Evolutionary conservation across 192 early-diverging fungal species (phyloP), one percentile per base, ranked within the genome.

Genomic region (Coemansia sp.): DNA sequence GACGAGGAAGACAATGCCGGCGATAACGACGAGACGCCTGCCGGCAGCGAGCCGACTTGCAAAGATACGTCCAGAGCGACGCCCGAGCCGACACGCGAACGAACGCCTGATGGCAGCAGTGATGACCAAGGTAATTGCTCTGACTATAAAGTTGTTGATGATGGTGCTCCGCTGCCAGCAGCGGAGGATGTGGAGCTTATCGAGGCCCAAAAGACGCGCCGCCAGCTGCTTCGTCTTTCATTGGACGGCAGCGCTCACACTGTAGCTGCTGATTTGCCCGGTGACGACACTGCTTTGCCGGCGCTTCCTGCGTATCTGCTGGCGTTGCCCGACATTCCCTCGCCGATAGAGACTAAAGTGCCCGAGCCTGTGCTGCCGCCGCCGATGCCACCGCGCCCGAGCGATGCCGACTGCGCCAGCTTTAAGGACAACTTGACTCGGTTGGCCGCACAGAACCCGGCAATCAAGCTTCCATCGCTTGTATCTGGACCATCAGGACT

Each of bases 81-180:
- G 2, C 31, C 31, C 31, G 31, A 34, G 31, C 5, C 7, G 23
- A 10, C n/a, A 31, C 17, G 31, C 20, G 47, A 48, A 18, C 47
- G n/a, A 8, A n/a, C 47, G 47, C 47, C 47, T 37, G 21, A 17
- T 20, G 56, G 8, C 56, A 28, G 26, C 53, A 55, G 53, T 18
- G 53, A 55, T 48, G 70, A 72, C 25, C 60, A 73, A 62, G 70
- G 70, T 66, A 63, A 70, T 58, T 63, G 58, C 56, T 47, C 70
- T 62, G 70, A 73, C 58, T 59, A 47, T 59, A 42, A 42, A 44
- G 63, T 52, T 60, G 57, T 50, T 51, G 69, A 54, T 66, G 59
- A 38, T 58, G 55, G 36, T 55, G 53, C 53, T 55, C 24, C 24
- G 59, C 25, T 18, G 24, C 23, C 44, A 3, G 47, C 18, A 24